A percentile compares a stretch with the other conserved stretches of the same genome.
Conservation (phyloP, 305 asterid species). For the Fraxinus platypoda region DNA sequence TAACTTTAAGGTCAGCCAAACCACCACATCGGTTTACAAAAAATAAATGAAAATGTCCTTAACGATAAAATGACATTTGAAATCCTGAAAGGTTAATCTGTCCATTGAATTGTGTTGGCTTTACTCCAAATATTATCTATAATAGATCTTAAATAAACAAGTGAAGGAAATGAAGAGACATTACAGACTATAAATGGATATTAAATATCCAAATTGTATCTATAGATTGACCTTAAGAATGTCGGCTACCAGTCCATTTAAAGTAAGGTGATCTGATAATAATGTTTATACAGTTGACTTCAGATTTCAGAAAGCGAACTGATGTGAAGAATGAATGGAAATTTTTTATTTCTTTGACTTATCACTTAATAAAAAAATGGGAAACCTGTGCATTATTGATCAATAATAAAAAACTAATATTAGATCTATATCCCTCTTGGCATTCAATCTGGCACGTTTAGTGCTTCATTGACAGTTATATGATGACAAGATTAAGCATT, state of each 20-base stretch:
- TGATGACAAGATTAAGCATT: background rate
- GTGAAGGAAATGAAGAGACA: background rate
- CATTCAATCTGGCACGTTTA: conserved; percentile 4
- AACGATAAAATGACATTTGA: background rate
- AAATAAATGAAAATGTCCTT: background rate
- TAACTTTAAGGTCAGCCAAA: background rate
- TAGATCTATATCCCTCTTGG: conserved; percentile 19
- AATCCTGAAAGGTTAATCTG: conserved; percentile 11
- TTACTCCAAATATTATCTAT: background rate
- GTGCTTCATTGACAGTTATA: background rate
- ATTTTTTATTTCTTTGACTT: conserved; percentile 9
- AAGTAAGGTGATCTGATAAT: conserved; percentile 19
- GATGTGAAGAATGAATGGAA: conserved; percentile 15
- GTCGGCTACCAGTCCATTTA: conserved; percentile 17
- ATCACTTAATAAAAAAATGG: background rate
- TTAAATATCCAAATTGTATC: background rate
- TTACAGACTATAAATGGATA: background rate
- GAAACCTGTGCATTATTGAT: background rate
- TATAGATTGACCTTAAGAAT: background rate
- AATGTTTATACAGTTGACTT: conserved; percentile 28
- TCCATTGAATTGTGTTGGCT: conserved; percentile 20
- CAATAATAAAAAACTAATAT: background rate
- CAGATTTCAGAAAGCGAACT: conserved; percentile 26
- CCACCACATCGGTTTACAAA: background rate
- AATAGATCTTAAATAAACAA: background rate